phyloP scores from a whole-genome alignment of 331 rosid genomes.

The Malus hybrid region DNA sequence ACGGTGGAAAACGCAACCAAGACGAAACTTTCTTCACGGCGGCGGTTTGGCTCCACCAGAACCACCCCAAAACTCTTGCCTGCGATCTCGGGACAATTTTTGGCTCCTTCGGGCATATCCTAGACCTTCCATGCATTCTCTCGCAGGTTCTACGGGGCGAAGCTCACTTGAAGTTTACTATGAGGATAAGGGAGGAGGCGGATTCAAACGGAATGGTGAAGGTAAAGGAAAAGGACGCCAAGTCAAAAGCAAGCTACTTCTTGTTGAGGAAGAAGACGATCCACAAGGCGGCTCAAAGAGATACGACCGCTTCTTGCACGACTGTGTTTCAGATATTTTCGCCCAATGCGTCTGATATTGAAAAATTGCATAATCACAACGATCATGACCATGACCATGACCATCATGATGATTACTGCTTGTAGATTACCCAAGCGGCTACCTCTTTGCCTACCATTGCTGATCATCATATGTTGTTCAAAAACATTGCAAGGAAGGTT shows the following conservation, averaged over 20 bases:
- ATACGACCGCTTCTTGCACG: background rate
- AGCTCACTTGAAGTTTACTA: no score
- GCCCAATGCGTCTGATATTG: slow-evolving; percentile 19
- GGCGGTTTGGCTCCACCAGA: background rate
- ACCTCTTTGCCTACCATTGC: background rate
- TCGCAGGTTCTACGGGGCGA: no score
- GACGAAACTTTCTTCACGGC: background rate
- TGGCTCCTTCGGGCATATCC: no score
- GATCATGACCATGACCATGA: background rate
- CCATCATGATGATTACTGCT: background rate
- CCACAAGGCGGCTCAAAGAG: background rate
- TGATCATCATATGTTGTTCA: background rate
- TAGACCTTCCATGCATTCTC: no score
- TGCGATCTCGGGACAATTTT: background rate
- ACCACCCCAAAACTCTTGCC: background rate
- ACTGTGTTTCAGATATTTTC: background rate
- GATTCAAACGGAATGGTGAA: no score
- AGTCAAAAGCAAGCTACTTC: no score
- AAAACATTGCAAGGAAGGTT: background rate
- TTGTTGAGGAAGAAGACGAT: no score
- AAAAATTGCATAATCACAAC: background rate
- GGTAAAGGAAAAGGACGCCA: no score
- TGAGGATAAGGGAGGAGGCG: no score
- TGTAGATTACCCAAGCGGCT: background rate
- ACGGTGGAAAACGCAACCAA: no score